Conservation (phyloP, 257 asterid genomes). For the Primulina tabacum region DNA sequence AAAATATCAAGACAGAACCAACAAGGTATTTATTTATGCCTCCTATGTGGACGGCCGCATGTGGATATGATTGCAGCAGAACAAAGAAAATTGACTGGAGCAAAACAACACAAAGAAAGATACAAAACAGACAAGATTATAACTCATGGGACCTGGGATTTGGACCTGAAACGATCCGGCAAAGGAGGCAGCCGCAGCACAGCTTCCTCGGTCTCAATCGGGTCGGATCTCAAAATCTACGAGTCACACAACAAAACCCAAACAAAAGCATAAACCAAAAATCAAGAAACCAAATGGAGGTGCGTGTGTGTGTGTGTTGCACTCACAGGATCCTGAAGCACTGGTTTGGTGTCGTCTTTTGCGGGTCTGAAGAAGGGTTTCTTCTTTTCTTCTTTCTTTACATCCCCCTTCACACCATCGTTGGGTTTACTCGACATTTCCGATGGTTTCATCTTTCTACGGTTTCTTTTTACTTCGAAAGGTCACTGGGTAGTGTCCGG, state of each 20-base stretch:
- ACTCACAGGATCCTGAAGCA: slow-evolving; percentile 72
- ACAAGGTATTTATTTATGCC: no score
- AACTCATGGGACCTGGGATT: slow-evolving; percentile 5
- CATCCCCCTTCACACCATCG: slow-evolving; percentile 25
- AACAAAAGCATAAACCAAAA: neutral
- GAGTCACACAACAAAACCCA: neutral
- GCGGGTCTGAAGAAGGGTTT: slow-evolving; percentile 71
- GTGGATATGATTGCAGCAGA: no score
- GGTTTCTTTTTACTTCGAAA: neutral
- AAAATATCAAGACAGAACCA: no score
- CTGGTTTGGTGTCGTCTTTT: slow-evolving; percentile 74
- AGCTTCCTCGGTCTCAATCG: slow-evolving; percentile 87
- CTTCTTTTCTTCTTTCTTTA: slow-evolving; percentile 20
- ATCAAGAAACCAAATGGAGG: neutral
- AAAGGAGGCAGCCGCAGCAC: slow-evolving; percentile 77
- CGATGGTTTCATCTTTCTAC: slow-evolving; percentile 29
- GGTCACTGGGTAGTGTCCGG: no score
- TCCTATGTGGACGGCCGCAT: no score
- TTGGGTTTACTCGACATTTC: slow-evolving; percentile 28
- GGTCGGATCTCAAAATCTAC: slow-evolving; percentile 82
- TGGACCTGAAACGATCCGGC: slow-evolving; percentile 39
- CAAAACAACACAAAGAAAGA: neutral
- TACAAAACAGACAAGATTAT: no score
- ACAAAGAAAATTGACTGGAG: neutral
- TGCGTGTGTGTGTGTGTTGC: neutral